A percentile compares a stretch with the other conserved stretches of the same genome.
phyloP scores from a whole-genome alignment of 2,329 filamentous ascomycete species.

The Pseudogymnoascus sp. region DNA sequence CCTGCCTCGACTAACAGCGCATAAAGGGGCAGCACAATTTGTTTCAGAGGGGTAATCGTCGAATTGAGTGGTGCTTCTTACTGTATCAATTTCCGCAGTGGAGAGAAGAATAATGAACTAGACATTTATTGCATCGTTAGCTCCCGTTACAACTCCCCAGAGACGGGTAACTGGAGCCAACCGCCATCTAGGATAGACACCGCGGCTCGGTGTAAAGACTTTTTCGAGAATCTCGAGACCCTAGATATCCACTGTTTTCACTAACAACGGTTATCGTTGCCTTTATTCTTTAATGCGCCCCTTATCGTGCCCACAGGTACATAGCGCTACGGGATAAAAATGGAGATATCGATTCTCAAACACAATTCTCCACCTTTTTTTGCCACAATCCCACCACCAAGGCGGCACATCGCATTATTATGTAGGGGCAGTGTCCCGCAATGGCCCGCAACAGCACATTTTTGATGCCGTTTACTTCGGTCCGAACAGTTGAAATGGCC shows the following conservation, averaged over 20 bases:
- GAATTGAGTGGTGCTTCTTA: background rate
- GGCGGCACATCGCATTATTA: background rate
- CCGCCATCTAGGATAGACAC: background rate
- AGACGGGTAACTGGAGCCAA: background rate
- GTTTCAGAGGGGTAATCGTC: background rate
- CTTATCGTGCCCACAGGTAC: background rate
- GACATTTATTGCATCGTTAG: background rate
- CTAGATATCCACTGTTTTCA: background rate
- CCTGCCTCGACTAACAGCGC: background rate
- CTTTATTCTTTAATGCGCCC: background rate
- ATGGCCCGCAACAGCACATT: background rate
- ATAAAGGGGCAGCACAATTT: background rate
- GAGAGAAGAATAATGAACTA: background rate
- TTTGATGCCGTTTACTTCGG: background rate
- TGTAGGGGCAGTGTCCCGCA: background rate
- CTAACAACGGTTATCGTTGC: background rate
- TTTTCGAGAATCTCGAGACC: background rate
- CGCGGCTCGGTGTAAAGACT: background rate
- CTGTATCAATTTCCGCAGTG: slow-evolving; percentile 1
- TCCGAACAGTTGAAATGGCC: background rate
- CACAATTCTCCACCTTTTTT: background rate
- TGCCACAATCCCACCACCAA: background rate
- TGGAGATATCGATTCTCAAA: background rate
- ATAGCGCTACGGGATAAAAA: background rate
- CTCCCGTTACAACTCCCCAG: background rate